Percentiles rank a stretch among this genome's conserved stretches.
Conservation (phyloP, 768 basidiomycete genomes). For the Lyophyllum atratum region DNA sequence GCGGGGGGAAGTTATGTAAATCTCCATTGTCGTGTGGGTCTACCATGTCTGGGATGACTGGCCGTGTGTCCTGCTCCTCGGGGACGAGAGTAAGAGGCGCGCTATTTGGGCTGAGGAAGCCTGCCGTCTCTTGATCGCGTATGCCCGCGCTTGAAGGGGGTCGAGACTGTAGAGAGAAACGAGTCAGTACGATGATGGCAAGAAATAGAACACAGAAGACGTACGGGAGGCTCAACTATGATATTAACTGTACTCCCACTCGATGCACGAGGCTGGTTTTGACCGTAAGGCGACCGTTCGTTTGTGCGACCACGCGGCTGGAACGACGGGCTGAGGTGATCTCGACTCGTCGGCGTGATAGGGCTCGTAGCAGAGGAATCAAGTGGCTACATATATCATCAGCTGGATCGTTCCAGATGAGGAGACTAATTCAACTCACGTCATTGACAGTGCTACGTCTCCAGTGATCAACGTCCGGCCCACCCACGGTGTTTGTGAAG, state of each 20-base stretch:
- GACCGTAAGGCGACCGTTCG: not conserved
- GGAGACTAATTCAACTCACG: not conserved
- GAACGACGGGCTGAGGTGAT: slow-evolving; percentile 1
- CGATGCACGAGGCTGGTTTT: slow-evolving; percentile 9
- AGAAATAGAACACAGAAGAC: not conserved
- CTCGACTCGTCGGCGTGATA: not conserved
- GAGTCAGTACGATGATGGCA: not conserved
- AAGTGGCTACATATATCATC: not conserved
- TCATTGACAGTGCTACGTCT: slow-evolving; percentile 2
- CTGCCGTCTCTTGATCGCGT: not conserved
- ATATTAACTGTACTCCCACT: slow-evolving; percentile 12
- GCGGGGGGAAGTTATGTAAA: not conserved
- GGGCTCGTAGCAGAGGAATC: not conserved
- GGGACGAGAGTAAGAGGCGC: not conserved
- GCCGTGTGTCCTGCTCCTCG: not conserved
- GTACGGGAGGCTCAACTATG: slow-evolving; percentile 15
- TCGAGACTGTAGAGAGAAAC: not conserved
- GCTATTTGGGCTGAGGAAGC: slow-evolving; percentile 1
- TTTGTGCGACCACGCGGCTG: slow-evolving; percentile 3
- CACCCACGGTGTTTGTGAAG: not conserved
- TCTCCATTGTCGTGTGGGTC: not conserved
- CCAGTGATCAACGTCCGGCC: slow-evolving; percentile 9
- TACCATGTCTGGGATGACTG: not conserved
- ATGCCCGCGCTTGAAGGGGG: slow-evolving; percentile 2
- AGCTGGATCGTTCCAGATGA: not conserved